A percentile compares a stretch with the other conserved stretches of the same genome.
Evolutionary conservation across 2,329 filamentous ascomycete genomes (phyloP).

Genomic region (Talaromyces pinophilus): DNA sequence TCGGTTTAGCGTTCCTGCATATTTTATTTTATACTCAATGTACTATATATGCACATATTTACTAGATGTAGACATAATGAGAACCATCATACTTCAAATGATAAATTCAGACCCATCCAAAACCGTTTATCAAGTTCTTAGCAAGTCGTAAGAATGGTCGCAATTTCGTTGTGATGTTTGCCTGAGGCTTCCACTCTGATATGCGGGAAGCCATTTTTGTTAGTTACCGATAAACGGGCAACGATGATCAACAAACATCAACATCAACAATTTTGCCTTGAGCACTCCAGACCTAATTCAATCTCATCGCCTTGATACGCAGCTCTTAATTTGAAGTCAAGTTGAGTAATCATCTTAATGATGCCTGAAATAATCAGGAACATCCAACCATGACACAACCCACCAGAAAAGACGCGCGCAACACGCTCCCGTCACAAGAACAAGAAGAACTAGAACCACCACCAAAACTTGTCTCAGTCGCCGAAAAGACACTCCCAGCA

Average conservation of each 20-base stretch:
- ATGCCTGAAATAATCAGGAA: neutral
- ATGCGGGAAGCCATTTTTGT: slow-evolving; percentile 4
- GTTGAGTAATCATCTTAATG: neutral
- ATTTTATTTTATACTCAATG: neutral
- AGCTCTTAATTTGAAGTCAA: neutral
- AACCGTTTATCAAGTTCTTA: neutral
- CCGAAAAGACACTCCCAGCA: slow-evolving; percentile 43
- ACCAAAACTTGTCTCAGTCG: slow-evolving; percentile 41
- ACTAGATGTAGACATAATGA: neutral
- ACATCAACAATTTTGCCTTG: slow-evolving; percentile 11
- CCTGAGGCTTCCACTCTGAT: neutral
- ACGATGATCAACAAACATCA: slow-evolving; percentile 12
- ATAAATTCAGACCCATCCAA: too few species aligned
- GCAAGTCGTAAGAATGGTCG: neutral
- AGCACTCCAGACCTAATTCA: too few species aligned
- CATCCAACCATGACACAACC: slow-evolving; percentile 4
- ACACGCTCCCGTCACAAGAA: slow-evolving; percentile 4
- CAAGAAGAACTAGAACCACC: neutral
- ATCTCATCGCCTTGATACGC: neutral
- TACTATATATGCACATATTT: neutral
- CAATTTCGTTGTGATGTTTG: neutral
- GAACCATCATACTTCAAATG: neutral
- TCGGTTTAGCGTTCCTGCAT: slow-evolving; percentile 8
- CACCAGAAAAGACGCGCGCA: slow-evolving; percentile 3
- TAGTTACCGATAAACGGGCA: slow-evolving; percentile 5